Conservation (phyloP, 768 basidiomycete genomes). For the Lenzites betulinus region DNA sequence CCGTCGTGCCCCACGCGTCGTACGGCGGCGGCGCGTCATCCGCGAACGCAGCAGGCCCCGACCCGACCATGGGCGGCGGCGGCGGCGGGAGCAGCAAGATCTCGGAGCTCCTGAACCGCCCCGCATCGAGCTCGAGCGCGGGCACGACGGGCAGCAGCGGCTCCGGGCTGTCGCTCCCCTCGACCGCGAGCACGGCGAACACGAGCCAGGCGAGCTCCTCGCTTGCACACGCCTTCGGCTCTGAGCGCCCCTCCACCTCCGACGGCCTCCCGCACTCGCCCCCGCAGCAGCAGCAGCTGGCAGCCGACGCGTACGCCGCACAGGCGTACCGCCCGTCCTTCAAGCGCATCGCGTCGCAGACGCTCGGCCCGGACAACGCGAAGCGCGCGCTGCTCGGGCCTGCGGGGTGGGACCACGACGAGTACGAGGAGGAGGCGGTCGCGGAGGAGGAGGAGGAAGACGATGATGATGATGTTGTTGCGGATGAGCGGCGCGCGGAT, state of each 20-base stretch:
- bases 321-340: slow-evolving; percentile 55
- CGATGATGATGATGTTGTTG: neutral
- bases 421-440: slow-evolving; percentile 22
- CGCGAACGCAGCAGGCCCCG: neutral
- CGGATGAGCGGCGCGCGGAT: no score
- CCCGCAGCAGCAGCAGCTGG: neutral
- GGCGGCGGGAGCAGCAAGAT: slow-evolving; percentile 21
- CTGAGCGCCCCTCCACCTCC: neutral
- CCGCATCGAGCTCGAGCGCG: slow-evolving; percentile 39
- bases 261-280: slow-evolving; percentile 6
- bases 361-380: slow-evolving; percentile 57
- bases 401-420: slow-evolving; percentile 36
- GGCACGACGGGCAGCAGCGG: slow-evolving; percentile 11
- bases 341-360: slow-evolving; percentile 74
- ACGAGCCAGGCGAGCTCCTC: slow-evolving; percentile 27
- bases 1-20: slow-evolving; percentile 15
- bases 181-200: slow-evolving; percentile 38
- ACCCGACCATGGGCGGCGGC: neutral
- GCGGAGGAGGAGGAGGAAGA: slow-evolving; percentile 10
- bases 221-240: slow-evolving; percentile 26
- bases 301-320: neutral
- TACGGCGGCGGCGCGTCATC: neutral
- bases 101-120: slow-evolving; percentile 31
- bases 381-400: slow-evolving; percentile 52
- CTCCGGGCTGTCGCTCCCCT: slow-evolving; percentile 8